These are phyloP conservation scores for Trichoderma polysporum DNA, from an alignment of 2,329 filamentous ascomycete genomes.

Conservation along the genomic window DNA sequence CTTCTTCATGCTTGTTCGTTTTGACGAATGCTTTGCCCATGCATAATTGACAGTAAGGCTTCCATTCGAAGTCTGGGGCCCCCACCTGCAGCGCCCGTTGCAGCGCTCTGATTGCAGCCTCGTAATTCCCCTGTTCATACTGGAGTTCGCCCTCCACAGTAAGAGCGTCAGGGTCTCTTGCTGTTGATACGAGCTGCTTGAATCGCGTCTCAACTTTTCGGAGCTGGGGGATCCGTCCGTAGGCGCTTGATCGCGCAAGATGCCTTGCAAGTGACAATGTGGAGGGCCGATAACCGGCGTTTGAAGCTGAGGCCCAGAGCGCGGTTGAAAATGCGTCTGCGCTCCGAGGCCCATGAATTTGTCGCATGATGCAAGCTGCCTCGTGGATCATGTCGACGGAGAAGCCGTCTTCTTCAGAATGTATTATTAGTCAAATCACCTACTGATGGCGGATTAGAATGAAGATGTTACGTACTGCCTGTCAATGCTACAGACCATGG, in stretches of 20 bases:
- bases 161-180: conserved; percentile 38
- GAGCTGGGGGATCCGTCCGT: conserved; percentile 25
- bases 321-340: conserved; percentile 25
- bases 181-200: conserved; percentile 31
- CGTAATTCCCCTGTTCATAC: conserved; percentile 27
- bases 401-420: conserved; percentile 25
- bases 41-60: conserved; percentile 28
- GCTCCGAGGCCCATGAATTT: conserved; percentile 17
- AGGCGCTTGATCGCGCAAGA: conserved; percentile 26
- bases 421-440: background rate
- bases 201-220: conserved; percentile 31
- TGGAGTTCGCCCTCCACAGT: conserved; percentile 35
- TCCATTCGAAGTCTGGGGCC: conserved; percentile 30
- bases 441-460: background rate
- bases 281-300: conserved; percentile 32
- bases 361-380: conserved; percentile 32
- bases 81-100: conserved; percentile 29
- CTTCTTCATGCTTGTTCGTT: conserved; percentile 28
- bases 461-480: conserved; percentile 26
- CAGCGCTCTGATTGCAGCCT: conserved; percentile 26
- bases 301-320: conserved; percentile 36
- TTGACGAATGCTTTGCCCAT: conserved; percentile 30
- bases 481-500: conserved; percentile 26
- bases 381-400: conserved; percentile 29
- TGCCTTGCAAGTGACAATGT: conserved; percentile 32